These are phyloP conservation scores for Penicillium sp. DNA, from an alignment of 2,329 filamentous ascomycete genomes.

Conservation along the genomic window DNA sequence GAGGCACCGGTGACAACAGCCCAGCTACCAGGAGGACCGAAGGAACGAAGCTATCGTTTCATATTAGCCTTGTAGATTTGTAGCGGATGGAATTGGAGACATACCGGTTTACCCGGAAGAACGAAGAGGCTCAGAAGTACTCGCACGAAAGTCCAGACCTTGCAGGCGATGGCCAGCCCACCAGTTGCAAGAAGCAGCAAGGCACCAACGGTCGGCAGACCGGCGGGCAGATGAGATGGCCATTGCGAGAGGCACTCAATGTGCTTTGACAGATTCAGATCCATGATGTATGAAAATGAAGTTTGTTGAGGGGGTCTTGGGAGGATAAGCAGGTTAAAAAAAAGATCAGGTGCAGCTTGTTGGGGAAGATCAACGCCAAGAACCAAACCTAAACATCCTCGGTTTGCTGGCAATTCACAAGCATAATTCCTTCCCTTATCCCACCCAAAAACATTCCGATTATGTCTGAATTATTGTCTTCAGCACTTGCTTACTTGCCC, in stretches of 20 bases:
- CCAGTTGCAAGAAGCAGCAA: slow-evolving; percentile 50
- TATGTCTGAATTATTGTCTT: slow-evolving; percentile 2
- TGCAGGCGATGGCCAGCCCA: slow-evolving; percentile 58
- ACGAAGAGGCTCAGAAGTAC: slow-evolving; percentile 69
- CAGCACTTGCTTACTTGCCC: slow-evolving; percentile 31
- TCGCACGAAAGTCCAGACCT: slow-evolving; percentile 59
- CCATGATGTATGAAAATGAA: slow-evolving; percentile 31
- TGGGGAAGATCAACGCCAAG: slow-evolving; percentile 26
- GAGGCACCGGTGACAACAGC: slow-evolving; percentile 92
- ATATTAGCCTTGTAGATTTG: not conserved
- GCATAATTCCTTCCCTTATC: not conserved
- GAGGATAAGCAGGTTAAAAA: not conserved
- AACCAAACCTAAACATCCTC: slow-evolving; percentile 19
- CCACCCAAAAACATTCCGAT: not conserved
- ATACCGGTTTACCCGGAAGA: slow-evolving; percentile 54
- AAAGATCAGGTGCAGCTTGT: slow-evolving; percentile 19
- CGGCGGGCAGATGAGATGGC: slow-evolving; percentile 35
- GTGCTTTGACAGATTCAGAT: slow-evolving; percentile 36
- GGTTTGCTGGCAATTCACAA: slow-evolving; percentile 7
- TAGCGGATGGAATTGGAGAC: slow-evolving; percentile 13
- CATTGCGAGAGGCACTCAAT: slow-evolving; percentile 34
- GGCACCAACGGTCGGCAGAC: slow-evolving; percentile 38
- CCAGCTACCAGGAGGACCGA: slow-evolving; percentile 90
- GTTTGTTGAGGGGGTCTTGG: not conserved
- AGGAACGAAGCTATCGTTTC: slow-evolving; percentile 70